Base-by-base conservation (phyloP, 202 grass and related monocot genomes). In the Miscanthus sacchariflorus region DNA sequence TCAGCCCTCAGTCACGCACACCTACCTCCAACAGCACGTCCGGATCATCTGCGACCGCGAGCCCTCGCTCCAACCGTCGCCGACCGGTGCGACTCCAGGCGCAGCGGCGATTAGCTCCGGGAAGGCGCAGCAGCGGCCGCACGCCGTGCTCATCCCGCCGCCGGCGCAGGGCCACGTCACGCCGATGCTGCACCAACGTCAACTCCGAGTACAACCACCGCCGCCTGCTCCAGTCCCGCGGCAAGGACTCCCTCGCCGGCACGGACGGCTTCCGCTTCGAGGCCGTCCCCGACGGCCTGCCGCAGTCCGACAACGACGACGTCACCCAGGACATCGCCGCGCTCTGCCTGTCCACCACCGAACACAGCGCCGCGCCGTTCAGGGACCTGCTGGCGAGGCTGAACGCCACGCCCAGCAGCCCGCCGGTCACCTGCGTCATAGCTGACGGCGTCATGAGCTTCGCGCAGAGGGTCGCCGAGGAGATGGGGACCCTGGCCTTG, bases 151-250 rank as follows among this genome's bases (percentile, higher is more conserved):
- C 28, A 30, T 30, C 28, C 28, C 28, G 28, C 28, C 1, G 28
- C 28, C 28, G 28, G 28, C 28, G 28, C 28, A 30, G 28, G 28
- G 28, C 28, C 28, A 30, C 28, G 28, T 30, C 28, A 30, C 28
- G 28, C 28, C 28, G 28, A 30, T 30, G 28, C 28, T 30, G 28
- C 87, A 93, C 91, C 70, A 93, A 74, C 77, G 90, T 96, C 84
- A 96, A 96, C 94, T 90, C 94, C 18, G 89, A 93, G 86, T 96
- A 93, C 94, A 96, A 96, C 88, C 82, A 76, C 72, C 86, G 80
- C 23, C 86, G 92, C 39, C 81, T 93, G 78, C 92, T 92, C 67
- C 89, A 84, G 7, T 90, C 89, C 74, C 80, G 89, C 79, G 89
- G 89, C 1, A 73, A 74, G 8, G 54, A 6, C 28, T 73, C 73